phyloP scores from a whole-genome alignment of 2,329 filamentous ascomycete species.

The Torrubiellomyces zombiae region DNA sequence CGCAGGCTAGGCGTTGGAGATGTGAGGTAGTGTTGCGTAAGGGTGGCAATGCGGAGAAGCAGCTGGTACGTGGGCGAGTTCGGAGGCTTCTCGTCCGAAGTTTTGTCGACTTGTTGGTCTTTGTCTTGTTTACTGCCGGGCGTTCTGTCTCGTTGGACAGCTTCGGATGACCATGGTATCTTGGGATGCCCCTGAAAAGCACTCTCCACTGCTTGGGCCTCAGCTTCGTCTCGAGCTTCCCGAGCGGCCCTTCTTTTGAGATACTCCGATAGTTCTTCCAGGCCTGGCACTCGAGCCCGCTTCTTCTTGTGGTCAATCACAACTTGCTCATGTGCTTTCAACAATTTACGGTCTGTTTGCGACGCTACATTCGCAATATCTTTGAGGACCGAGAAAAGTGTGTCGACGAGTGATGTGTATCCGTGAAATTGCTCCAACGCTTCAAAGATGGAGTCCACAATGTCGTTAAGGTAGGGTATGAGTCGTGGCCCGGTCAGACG shows the following conservation, averaged over 20 bases:
- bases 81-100: conserved; percentile 38
- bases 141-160: too few species aligned
- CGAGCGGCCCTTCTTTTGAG: conserved; percentile 38
- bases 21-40: conserved; percentile 83
- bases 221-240: conserved; percentile 16
- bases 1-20: conserved; percentile 67
- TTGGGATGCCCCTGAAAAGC: conserved; percentile 14
- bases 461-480: conserved; percentile 79
- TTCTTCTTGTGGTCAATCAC: conserved; percentile 26
- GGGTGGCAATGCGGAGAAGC: conserved; percentile 61
- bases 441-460: conserved; percentile 79
- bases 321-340: conserved; percentile 22
- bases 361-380: conserved; percentile 73
- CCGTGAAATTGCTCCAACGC: conserved; percentile 92
- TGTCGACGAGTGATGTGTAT: conserved; percentile 71
- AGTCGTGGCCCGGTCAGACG: conserved; percentile 65
- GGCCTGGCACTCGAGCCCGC: conserved; percentile 13
- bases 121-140: conserved; percentile 17
- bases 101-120: conserved; percentile 16
- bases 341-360: conserved; percentile 33
- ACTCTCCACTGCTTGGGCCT: conserved; percentile 16
- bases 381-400: conserved; percentile 65
- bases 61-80: conserved; percentile 67
- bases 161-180: conserved; percentile 20
- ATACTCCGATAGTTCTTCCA: conserved; percentile 34